phyloP scores from a whole-genome alignment of 2,329 filamentous ascomycete species.

The Coleophoma cylindrospora region DNA sequence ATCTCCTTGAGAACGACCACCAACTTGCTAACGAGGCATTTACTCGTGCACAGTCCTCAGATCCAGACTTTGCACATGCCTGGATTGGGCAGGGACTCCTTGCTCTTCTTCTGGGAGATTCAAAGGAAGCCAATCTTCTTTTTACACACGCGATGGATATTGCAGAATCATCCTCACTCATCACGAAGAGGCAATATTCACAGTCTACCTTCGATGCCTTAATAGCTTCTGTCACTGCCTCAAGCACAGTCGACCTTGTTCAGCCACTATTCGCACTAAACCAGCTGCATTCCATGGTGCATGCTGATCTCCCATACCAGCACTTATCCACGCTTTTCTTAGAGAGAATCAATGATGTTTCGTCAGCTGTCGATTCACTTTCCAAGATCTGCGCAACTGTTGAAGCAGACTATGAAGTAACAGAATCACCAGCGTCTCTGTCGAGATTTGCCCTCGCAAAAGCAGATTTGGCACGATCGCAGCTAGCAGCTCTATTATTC shows the following conservation, averaged over 20 bases:
- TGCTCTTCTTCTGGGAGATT: slow-evolving; percentile 65
- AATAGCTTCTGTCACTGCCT: slow-evolving; percentile 46
- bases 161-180: slow-evolving; percentile 67
- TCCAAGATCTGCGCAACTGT: slow-evolving; percentile 62
- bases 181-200: slow-evolving; percentile 75
- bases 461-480: slow-evolving; percentile 79
- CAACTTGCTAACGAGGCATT: slow-evolving; percentile 88
- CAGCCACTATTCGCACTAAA: slow-evolving; percentile 85
- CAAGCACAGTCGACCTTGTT: slow-evolving; percentile 60
- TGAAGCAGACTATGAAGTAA: slow-evolving; percentile 79
- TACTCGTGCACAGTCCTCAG: slow-evolving; percentile 84
- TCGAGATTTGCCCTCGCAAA: slow-evolving; percentile 77
- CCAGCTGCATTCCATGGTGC: slow-evolving; percentile 69
- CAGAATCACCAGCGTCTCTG: slow-evolving; percentile 70
- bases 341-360: slow-evolving; percentile 70
- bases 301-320: slow-evolving; percentile 64
- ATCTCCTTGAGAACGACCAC: slow-evolving; percentile 76
- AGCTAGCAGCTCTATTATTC: slow-evolving; percentile 65
- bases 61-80: slow-evolving; percentile 88
- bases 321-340: slow-evolving; percentile 78
- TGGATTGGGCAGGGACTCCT: slow-evolving; percentile 93
- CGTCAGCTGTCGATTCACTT: slow-evolving; percentile 58
- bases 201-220: slow-evolving; percentile 80
- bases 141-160: slow-evolving; percentile 96
- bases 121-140: slow-evolving; percentile 72